These are phyloP conservation scores for Myxozyma mucilagina DNA, from an alignment of 805 yeast genomes.

Conservation along the genomic window DNA sequence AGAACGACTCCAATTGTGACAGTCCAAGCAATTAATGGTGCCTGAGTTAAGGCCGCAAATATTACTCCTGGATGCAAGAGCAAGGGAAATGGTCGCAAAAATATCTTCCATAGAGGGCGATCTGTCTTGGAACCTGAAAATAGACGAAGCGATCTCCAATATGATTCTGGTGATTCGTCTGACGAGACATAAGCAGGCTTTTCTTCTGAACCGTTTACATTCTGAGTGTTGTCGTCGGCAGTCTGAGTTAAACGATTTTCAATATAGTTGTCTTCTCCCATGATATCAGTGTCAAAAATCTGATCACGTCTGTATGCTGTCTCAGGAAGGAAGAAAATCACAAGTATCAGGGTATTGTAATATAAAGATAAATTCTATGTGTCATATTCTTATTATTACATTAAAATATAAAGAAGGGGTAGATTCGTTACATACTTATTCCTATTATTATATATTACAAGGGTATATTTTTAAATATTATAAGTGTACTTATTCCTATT, in stretches of 20 bases:
- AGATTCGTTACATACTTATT: too few relatives aligned
- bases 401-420: too few relatives aligned
- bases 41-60: conserved; percentile 30
- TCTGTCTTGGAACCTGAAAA: conserved; percentile 26
- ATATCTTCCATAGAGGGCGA: conserved; percentile 26
- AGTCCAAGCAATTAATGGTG: conserved; percentile 32
- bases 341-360: conserved; percentile 17
- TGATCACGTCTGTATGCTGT: conserved; percentile 21
- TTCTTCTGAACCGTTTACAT: neutral
- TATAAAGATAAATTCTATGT: too few relatives aligned
- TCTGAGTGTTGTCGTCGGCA: neutral
- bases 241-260: neutral
- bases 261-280: conserved; percentile 8
- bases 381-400: too few relatives aligned
- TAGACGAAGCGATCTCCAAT: conserved; percentile 14
- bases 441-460: too few relatives aligned
- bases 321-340: conserved; percentile 29
- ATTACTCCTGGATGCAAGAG: conserved; percentile 22
- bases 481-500: too few relatives aligned
- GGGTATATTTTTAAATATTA: too few relatives aligned
- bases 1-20: conserved; percentile 30
- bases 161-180: conserved; percentile 14
- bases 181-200: neutral
- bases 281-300: conserved; percentile 18
- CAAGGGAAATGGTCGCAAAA: conserved; percentile 28